Evolutionary conservation across 495 filamentous ascomycete species (phyloP), one percentile per base, ranked within the genome.

Genomic region (Sabuloglossum arenarium): DNA sequence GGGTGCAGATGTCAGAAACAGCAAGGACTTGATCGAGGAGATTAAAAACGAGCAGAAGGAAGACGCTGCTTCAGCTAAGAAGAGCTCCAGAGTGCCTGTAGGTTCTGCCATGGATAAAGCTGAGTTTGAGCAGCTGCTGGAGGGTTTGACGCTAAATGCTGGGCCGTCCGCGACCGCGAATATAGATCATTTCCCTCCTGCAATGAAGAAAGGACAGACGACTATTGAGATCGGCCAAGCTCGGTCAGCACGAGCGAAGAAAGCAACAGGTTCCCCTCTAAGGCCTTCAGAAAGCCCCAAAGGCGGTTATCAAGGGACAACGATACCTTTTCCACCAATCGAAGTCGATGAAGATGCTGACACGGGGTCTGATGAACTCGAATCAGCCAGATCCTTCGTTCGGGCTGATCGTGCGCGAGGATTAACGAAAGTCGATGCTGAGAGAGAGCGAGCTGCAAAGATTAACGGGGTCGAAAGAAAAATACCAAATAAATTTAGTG

Each of bases 1-100:
- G 29, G 86, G 84, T 25, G 85, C 85, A 43, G 76, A 79, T 53
- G 72, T 80, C 10, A 70, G 81, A 31, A 74, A 70, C 4, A 78
- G 80, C 29, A 65, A 68, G 21, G 75, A 81, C 34, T 65, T 89
- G 14, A 69, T 80, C 14, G 25, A 29, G 23, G 47, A 51, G 8
- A 51, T 51, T 16, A 51, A 51, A 30, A 51, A 4, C 47, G 47
- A 51, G 47, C 28, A 1, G 45, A 49, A 30, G 16, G 24, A 51
- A 6, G 28, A 29, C 6, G 23, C 28, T 21, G 16, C 24, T 16
- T 28, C 4, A 19, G 47, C 39, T 43, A 16, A 30, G 47, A 51
- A 51, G 28, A 30, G 47, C 24, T 27, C 47, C 11, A 51, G 47
- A 51, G 47, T 51, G 47, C 47, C 47, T 51, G 47, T 51, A 51